Base-by-base conservation (phyloP, 139 green algal species). In the Tetradesmus lagerheimii region DNA sequence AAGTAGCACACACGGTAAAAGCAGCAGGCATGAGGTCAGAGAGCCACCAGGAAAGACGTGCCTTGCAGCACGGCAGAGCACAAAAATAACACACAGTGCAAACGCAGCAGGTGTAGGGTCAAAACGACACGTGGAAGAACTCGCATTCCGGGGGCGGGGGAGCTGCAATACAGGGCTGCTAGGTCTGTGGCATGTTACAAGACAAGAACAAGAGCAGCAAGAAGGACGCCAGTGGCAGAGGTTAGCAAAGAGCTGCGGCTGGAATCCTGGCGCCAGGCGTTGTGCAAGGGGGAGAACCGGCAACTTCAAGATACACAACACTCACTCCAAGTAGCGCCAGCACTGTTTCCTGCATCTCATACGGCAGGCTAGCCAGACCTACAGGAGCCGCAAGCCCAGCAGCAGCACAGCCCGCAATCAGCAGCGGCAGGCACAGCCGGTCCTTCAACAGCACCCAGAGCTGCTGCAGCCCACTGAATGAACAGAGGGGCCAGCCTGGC, bases 251-350 rank as follows among this genome's bases (percentile, higher is more conserved):
- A n/a, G n/a, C n/a, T n/a, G n/a, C n/a, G n/a, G n/a, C n/a, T n/a
- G n/a, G n/a, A n/a, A n/a, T n/a, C n/a, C n/a, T n/a, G n/a, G n/a
- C n/a, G n/a, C n/a, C n/a, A n/a, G n/a, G n/a, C n/a, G n/a, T n/a
- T n/a, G n/a, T n/a, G n/a, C n/a, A n/a, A n/a, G n/a, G n/a, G n/a
- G n/a, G n/a, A n/a, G n/a, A 53, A 53, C 45, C 8, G 45, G 45
- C 45, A 53, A 53, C 45, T 16, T 53, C 45, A n/a, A n/a, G n/a
- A 11, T 27, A 11, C 27, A 27, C 1, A 14, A 15, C 11, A 39
- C 89, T 67, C 82, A 93, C 92, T 77, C 34, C 27, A 66, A 95
- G 86, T 62, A 91, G 45, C 81, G 34, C 14, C 76, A 95, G 87
- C 35, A 93, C 38, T 8, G 47, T 31, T 25, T 75, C 39, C 78